phyloP scores from a whole-genome alignment of 257 asterid species.

The Ilex asprella region DNA sequence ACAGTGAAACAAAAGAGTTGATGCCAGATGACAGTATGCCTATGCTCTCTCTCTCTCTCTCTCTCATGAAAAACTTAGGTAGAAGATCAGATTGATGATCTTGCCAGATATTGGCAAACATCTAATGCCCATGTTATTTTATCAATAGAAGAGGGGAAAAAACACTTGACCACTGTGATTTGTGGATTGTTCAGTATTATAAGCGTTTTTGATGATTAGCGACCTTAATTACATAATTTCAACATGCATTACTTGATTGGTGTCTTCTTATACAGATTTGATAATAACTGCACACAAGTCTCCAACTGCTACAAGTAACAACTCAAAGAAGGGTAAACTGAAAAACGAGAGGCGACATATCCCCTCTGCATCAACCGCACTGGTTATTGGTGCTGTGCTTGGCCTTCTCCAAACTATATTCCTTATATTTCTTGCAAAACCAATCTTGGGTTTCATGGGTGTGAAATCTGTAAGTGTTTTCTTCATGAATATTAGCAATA shows the following conservation, averaged over 20 bases:
- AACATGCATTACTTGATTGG: neutral
- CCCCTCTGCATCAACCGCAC: slow-evolving; percentile 92
- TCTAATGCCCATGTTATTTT: too few relatives aligned
- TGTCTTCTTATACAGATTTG: slow-evolving; percentile 15
- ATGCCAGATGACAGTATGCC: slow-evolving; percentile 25
- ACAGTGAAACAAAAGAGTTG: slow-evolving; percentile 16
- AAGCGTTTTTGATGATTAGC: neutral
- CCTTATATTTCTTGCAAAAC: slow-evolving; percentile 63
- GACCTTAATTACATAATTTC: neutral
- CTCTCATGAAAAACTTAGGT: neutral
- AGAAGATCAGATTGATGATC: too few relatives aligned
- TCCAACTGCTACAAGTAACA: slow-evolving; percentile 10
- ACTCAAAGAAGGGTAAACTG: slow-evolving; percentile 8
- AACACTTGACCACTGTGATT: too few relatives aligned
- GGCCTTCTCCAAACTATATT: slow-evolving; percentile 68
- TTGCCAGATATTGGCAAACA: too few relatives aligned
- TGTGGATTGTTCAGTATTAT: neutral
- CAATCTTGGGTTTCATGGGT: slow-evolving; percentile 67
- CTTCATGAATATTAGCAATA: neutral
- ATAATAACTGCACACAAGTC: slow-evolving; percentile 22
- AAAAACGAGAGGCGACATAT: slow-evolving; percentile 40
- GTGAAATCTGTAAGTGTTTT: slow-evolving; percentile 52
- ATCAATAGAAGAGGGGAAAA: neutral
- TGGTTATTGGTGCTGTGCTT: slow-evolving; percentile 58
- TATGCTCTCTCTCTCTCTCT: neutral